Evolutionary conservation across 176 grass and related monocot species (phyloP), one percentile per base, ranked within the genome.

Genomic region (Aegilops longissima): DNA sequence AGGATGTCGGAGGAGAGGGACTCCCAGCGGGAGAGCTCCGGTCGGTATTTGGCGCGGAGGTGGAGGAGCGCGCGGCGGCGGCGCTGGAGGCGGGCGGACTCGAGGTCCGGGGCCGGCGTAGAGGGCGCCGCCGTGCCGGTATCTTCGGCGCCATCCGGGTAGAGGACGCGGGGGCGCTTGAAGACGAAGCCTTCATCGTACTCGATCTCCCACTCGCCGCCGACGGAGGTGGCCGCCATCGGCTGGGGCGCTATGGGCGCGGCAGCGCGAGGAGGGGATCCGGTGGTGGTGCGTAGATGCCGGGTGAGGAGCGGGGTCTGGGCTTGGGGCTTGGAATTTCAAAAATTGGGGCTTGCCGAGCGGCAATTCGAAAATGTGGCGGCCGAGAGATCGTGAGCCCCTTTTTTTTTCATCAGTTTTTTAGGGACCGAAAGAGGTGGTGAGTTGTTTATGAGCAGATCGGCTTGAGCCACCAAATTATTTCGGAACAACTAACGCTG

Each of bases 11-110:
- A 52, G 18, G 78, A 69, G 61, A 97, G 87, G 39, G 78, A 76
- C 27, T 95, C 95, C 93, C 93, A 95, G 66, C 75, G 82, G 25
- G 83, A 20, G 29, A 95, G 78, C 70, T 97, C 87, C 23, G 58
- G 39, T 2, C 35, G 77, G 64, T 92, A 94, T 85, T 81, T 89
- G 23, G 58, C 87, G 4, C 79, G 78, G 76, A 95, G 91, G 67
- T 67, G 65, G 76, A 86, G 85, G 20, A 95, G 86, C 68, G 69
- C 83, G 29, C 70, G 70, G 76, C 82, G 90, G 49, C 52, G 72
- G 66, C 93, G 85, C 73, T 76, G 56, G 54, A 84, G 73, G 68
- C 87, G 81, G 45, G 68, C 73, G 8, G 75, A 25, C 63, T 76
- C 64, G 20, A 83, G 54, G 66, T 34, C 16, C 80, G 71, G 20